Evolutionary conservation across 495 filamentous ascomycete genomes (phyloP), one percentile per base, ranked within the genome.

Genomic region (Chaetomium cochliodes): DNA sequence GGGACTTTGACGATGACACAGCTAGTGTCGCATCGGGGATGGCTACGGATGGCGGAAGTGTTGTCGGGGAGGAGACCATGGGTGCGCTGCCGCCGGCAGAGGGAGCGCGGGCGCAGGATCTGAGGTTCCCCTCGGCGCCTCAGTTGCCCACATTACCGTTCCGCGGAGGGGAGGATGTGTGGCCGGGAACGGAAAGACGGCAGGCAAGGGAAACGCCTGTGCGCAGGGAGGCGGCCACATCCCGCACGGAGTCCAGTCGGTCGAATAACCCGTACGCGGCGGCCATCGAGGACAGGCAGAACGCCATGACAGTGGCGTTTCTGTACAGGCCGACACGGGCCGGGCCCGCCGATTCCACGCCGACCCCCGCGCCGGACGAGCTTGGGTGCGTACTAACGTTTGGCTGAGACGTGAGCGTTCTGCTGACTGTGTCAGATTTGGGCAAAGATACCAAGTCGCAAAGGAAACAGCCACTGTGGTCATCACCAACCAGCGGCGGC

Each of bases 361-460:
- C 39, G 5, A 18, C 42, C 33, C 12, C 58, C 9, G 30, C 37
- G 22, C 44, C 47, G 1, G 63, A 65, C 18, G 37, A 65, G 16
- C 41, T 56, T 22, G 20, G 51, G 61, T 63, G 18, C 25, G 51
- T 33, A 2, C 33, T 2, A 20, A 0, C 26, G n/a, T 20, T 12
- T 7, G 39, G 25, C 28, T 47, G 3, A 5, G 0, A 25, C 28
- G 2, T 30, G 28, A 6, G 28, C 20, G 2, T 6, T 13, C 25
- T 47, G 5, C 58, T 39, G 25, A 61, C 16, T 22, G 12, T 28
- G 6, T 5, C 42, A 70, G 70, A 11, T 68, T 68, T 33, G 72
- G 72, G 0, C 69, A 72, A 39, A 62, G 66, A 39, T 70, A 74
- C 51, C 56, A 66, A 6, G 47, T 54, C 47, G 3, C 49, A 37